Percentiles rank a stretch among this genome's conserved stretches.
Evolutionary conservation across 1,284 basidiomycete species (phyloP).

Genomic region (Rhodofomes roseus): DNA sequence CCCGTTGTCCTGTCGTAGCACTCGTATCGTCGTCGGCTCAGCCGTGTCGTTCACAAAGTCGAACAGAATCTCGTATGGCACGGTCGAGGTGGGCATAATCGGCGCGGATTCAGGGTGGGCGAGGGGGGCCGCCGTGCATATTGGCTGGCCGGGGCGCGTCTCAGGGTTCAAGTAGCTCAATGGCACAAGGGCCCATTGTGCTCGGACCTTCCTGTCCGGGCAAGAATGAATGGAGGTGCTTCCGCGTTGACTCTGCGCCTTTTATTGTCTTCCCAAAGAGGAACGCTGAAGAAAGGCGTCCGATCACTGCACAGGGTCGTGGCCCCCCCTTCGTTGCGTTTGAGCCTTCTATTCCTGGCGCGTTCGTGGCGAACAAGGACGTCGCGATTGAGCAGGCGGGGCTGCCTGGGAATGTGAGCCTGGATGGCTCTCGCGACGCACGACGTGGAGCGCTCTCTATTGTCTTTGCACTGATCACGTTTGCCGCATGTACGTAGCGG

Average conservation of each 20-base stretch:
- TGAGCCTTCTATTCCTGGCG: not conserved
- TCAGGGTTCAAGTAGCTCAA: constrained; percentile 2
- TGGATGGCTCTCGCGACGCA: constrained; percentile 3
- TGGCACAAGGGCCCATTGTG: not conserved
- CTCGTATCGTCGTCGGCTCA: constrained; percentile 33
- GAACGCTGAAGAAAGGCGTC: constrained; percentile 5
- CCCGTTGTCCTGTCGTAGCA: constrained; percentile 19
- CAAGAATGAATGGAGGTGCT: constrained; percentile 3
- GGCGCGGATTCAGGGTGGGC: not conserved
- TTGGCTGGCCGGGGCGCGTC: not conserved
- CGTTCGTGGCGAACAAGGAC: not conserved
- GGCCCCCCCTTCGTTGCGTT: not conserved
- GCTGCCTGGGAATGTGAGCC: not conserved
- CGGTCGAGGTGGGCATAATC: constrained; percentile 45
- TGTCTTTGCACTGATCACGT: constrained; percentile 17
- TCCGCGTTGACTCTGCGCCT: not conserved
- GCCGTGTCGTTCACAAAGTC: constrained; percentile 45
- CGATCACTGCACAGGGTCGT: constrained; percentile 2
- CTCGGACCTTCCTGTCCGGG: constrained; percentile 4
- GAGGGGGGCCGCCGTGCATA: not conserved
- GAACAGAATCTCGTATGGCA: constrained; percentile 46
- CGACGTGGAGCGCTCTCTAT: constrained; percentile 11
- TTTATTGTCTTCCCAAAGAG: constrained; percentile 13
- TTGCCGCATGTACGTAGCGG: constrained; percentile 4
- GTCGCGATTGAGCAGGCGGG: not conserved